Conservation (phyloP, 257 asterid genomes). For the Hygrophila difformis region DNA sequence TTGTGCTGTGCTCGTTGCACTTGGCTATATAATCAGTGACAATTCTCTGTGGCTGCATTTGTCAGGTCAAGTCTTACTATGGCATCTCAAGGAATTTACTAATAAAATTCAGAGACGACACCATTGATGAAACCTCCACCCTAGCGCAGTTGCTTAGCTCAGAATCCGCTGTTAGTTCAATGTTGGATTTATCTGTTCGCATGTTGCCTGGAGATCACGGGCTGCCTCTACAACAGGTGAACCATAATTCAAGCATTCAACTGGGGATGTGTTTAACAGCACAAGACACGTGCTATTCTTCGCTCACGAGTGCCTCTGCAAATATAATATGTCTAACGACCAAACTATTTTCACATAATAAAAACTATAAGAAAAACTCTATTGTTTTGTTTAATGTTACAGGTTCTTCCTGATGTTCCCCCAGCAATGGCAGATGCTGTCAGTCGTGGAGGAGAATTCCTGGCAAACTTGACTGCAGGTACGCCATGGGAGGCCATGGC, state of each 20-base stretch:
- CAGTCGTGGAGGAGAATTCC: constrained; percentile 73
- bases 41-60: too few species aligned
- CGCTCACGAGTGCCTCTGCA: too few species aligned
- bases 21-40: too few species aligned
- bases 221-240: constrained; percentile 91
- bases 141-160: constrained; percentile 92
- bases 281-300: too few species aligned
- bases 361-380: constrained; percentile 2
- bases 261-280: too few species aligned
- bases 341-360: too few species aligned
- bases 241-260: not conserved
- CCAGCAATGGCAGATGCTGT: constrained; percentile 95
- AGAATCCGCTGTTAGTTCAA: constrained; percentile 79
- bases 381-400: constrained; percentile 14
- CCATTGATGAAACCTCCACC: constrained; percentile 79
- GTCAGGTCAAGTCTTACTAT: constrained; percentile 82
- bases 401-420: constrained; percentile 85
- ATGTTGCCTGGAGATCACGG: constrained; percentile 85
- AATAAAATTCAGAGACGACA: constrained; percentile 84
- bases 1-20: too few species aligned
- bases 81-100: constrained; percentile 84
- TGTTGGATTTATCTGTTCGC: constrained; percentile 93
- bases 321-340: too few species aligned
- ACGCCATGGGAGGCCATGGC: constrained; percentile 95
- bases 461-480: constrained; percentile 71